A percentile compares a stretch with the other conserved stretches of the same genome.
phyloP scores from a whole-genome alignment of 495 filamentous ascomycete species.

The Penicillium cinerascens region DNA sequence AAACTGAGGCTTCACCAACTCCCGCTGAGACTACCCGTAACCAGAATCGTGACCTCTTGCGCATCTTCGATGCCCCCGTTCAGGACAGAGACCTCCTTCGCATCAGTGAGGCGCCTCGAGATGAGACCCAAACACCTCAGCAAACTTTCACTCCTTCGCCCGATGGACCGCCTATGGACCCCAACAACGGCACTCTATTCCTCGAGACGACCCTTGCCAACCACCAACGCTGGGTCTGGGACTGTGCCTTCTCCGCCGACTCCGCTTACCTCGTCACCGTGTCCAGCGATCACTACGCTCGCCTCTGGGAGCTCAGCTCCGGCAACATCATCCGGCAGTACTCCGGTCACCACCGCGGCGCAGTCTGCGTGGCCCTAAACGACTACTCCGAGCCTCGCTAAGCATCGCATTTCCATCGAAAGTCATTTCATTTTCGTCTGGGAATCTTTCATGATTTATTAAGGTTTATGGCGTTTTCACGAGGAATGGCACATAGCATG shows the following conservation, averaged over 20 bases:
- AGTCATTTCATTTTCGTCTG: neutral
- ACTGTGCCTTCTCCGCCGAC: conserved; percentile 96
- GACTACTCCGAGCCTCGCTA: conserved; percentile 80
- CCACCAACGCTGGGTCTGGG: conserved; percentile 99
- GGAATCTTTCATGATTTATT: conserved; percentile 3
- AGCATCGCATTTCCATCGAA: neutral
- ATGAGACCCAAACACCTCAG: conserved; percentile 26
- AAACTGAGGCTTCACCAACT: conserved; percentile 9
- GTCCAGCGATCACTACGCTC: conserved; percentile 93
- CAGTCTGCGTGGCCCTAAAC: conserved; percentile 94
- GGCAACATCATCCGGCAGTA: conserved; percentile 95
- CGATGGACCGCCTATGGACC: conserved; percentile 45
- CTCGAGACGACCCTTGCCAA: conserved; percentile 87
- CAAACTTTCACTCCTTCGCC: conserved; percentile 39
- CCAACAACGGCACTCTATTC: conserved; percentile 56
- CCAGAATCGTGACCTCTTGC: conserved; percentile 22
- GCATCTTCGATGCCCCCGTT: conserved; percentile 21
- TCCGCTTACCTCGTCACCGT: conserved; percentile 97
- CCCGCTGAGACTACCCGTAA: conserved; percentile 14
- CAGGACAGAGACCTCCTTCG: conserved; percentile 25
- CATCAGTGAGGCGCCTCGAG: conserved; percentile 24
- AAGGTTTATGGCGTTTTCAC: neutral
- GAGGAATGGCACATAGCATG: conserved; percentile 13
- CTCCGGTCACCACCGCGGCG: conserved; percentile 93
- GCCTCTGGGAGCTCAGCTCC: conserved; percentile 86